Conservation (phyloP, 139 green algal species). For the Edaphochlamys debaryana region DNA sequence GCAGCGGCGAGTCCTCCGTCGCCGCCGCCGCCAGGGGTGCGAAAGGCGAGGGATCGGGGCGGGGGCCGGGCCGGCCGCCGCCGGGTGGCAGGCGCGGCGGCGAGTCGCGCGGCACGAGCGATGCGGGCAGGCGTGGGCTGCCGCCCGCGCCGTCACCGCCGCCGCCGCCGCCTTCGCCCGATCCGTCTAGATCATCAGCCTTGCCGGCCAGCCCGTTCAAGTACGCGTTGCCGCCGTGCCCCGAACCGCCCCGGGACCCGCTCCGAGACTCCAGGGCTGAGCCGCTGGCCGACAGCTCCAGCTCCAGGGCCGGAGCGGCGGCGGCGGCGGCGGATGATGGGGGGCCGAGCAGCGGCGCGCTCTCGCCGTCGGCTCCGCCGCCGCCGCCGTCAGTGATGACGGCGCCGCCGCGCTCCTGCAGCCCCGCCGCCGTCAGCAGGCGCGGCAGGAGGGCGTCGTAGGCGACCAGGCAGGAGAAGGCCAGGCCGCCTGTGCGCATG, state of each 20-base stretch:
- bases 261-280: no score
- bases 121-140: no score
- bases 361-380: background rate
- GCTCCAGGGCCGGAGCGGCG: background rate
- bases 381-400: background rate
- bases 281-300: background rate
- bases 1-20: no score
- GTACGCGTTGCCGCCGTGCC: background rate
- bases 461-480: slow-evolving; percentile 52
- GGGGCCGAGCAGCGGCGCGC: background rate
- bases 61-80: no score
- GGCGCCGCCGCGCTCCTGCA: background rate
- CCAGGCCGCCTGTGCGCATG: slow-evolving; percentile 21
- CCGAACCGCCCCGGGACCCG: background rate
- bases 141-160: no score
- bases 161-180: no score
- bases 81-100: background rate
- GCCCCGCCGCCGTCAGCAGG: background rate
- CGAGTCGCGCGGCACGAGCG: no score
- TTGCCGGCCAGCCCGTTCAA: background rate
- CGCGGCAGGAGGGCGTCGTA: slow-evolving; percentile 58
- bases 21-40: no score
- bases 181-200: no score
- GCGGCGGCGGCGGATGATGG: no score
- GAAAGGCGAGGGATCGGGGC: background rate